Conservation (phyloP, 768 basidiomycete species). For the Austroboletus eburneus region DNA sequence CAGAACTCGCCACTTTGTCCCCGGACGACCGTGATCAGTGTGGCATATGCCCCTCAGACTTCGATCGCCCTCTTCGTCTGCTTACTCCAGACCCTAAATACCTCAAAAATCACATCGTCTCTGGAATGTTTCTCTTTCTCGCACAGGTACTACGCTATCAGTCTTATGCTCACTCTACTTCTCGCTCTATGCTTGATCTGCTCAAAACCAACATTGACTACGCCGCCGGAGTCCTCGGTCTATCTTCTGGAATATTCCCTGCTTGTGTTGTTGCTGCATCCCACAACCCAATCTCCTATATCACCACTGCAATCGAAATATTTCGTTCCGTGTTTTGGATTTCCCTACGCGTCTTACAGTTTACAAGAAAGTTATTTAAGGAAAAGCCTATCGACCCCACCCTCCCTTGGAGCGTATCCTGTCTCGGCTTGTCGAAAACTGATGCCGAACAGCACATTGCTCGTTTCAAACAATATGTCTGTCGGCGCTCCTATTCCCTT, state of each 20-base stretch:
- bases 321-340: conserved; percentile 54
- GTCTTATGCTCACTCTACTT: conserved; percentile 32
- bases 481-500: neutral
- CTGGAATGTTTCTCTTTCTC: conserved; percentile 46
- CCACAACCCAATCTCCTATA: conserved; percentile 35
- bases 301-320: conserved; percentile 41
- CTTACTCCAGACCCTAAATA: conserved; percentile 37
- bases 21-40: conserved; percentile 30
- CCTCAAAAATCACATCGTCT: conserved; percentile 44
- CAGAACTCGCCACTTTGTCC: conserved; percentile 47
- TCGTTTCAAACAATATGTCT: conserved; percentile 22
- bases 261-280: conserved; percentile 51
- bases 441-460: conserved; percentile 25
- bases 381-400: conserved; percentile 17
- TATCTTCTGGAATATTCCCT: conserved; percentile 55
- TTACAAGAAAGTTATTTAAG: conserved; percentile 22
- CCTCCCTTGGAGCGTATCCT: conserved; percentile 45
- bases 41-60: conserved; percentile 44
- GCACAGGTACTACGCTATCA: conserved; percentile 53
- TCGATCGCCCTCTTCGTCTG: conserved; percentile 37
- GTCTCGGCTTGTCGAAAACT: conserved; percentile 31
- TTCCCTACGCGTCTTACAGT: conserved; percentile 39
- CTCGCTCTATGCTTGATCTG: conserved; percentile 23
- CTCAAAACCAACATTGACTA: conserved; percentile 34
- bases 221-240: conserved; percentile 41